Conservation (phyloP, 257 asterid species). For the Lycium barbarum region DNA sequence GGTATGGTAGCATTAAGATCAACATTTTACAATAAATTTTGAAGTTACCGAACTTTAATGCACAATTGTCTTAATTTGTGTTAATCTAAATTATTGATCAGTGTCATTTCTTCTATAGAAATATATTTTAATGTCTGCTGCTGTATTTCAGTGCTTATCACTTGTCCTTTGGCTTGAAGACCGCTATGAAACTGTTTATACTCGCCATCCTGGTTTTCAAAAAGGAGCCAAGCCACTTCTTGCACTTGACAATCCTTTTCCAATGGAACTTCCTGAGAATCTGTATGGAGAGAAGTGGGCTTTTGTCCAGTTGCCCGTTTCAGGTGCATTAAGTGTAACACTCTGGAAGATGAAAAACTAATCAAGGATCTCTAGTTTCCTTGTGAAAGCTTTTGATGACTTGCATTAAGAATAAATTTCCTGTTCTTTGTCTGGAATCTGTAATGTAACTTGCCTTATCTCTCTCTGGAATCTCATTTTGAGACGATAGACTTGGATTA, state of each 20-base stretch:
- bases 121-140: slow-evolving; percentile 6
- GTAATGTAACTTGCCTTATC: not conserved
- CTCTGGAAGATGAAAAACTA: slow-evolving; percentile 3
- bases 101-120: not conserved
- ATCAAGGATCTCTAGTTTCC: slow-evolving; percentile 12
- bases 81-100: not conserved
- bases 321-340: slow-evolving; percentile 50
- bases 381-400: not conserved
- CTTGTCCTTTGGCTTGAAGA: slow-evolving; percentile 95
- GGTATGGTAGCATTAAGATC: not conserved
- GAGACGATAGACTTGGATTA: not conserved
- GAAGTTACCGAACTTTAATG: not conserved
- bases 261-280: slow-evolving; percentile 88
- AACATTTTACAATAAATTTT: not conserved
- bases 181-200: slow-evolving; percentile 83
- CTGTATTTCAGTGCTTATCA: slow-evolving; percentile 72
- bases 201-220: slow-evolving; percentile 86
- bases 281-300: slow-evolving; percentile 96
- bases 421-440: not conserved
- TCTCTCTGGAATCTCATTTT: not conserved
- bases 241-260: slow-evolving; percentile 87
- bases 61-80: not conserved
- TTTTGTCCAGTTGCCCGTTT: slow-evolving; percentile 85
- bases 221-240: slow-evolving; percentile 79
- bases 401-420: not conserved